phyloP scores from a whole-genome alignment of 2,329 filamentous ascomycete genomes.

The Chaetomiaceae sp. region DNA sequence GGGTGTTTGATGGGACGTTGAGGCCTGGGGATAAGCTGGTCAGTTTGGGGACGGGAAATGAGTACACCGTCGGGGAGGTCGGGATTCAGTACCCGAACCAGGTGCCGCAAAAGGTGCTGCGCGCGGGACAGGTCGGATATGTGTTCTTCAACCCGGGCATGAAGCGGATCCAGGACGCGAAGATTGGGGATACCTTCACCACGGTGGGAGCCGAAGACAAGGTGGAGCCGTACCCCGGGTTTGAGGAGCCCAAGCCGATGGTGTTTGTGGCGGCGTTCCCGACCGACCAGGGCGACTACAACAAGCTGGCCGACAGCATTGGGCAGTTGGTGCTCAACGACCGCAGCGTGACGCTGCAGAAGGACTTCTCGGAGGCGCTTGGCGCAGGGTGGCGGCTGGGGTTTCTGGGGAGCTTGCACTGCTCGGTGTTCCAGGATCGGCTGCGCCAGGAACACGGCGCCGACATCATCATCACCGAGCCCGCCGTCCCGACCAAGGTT shows the following conservation, averaged over 20 bases:
- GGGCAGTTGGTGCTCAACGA: conserved; percentile 91
- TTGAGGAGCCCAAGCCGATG: conserved; percentile 97
- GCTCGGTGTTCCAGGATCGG: conserved; percentile 97
- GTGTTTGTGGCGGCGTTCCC: conserved; percentile 97
- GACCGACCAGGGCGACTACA: conserved; percentile 81
- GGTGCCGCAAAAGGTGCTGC: conserved; percentile 70
- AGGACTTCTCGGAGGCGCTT: conserved; percentile 88
- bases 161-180: conserved; percentile 93
- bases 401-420: conserved; percentile 93
- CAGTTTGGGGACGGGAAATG: conserved; percentile 80
- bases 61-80: conserved; percentile 92
- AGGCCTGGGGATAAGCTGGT: conserved; percentile 77
- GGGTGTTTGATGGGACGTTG: conserved; percentile 83
- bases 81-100: conserved; percentile 93
- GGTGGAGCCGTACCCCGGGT: conserved; percentile 80
- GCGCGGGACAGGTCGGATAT: conserved; percentile 93
- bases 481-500: conserved; percentile 87
- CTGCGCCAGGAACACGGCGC: conserved; percentile 89
- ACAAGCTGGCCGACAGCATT: conserved; percentile 86
- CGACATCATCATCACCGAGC: conserved; percentile 93
- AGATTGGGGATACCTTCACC: conserved; percentile 93
- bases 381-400: conserved; percentile 91
- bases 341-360: conserved; percentile 85
- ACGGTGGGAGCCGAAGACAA: conserved; percentile 66
- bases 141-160: conserved; percentile 97